Evolutionary conservation across 257 asterid species (phyloP).

Genomic region (Salvia rosmarinus): DNA sequence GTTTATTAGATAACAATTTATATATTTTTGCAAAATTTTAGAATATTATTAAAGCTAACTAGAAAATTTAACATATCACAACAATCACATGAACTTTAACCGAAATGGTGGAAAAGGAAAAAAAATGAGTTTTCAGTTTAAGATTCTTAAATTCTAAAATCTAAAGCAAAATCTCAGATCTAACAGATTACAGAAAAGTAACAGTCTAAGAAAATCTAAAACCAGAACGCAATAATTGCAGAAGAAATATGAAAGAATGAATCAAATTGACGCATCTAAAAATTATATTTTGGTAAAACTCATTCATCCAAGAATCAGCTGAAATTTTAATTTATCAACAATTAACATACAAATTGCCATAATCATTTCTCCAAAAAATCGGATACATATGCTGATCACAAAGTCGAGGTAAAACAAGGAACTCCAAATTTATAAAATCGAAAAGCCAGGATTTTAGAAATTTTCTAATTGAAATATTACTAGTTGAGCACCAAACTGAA

Average conservation of each 20-base stretch:
- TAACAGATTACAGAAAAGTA: constrained; percentile 18
- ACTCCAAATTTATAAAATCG: background rate
- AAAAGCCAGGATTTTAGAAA: background rate
- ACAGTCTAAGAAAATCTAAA: constrained; percentile 4
- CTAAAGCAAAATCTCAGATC: constrained; percentile 38
- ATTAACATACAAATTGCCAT: background rate
- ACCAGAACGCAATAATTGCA: constrained; percentile 27
- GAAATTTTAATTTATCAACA: too few relatives aligned
- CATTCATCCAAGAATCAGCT: constrained; percentile 18
- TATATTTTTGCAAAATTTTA: background rate
- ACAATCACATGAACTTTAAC: constrained; percentile 37
- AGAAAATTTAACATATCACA: constrained; percentile 27
- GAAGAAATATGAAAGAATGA: constrained; percentile 15
- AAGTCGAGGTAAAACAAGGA: background rate
- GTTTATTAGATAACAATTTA: background rate
- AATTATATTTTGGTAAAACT: background rate
- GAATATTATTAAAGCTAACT: background rate
- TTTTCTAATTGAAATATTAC: background rate
- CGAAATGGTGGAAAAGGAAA: constrained; percentile 7
- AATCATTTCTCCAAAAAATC: background rate
- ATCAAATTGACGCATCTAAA: constrained; percentile 34
- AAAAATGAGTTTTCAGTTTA: constrained; percentile 20
- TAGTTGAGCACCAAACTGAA: constrained; percentile 23
- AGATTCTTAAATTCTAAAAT: constrained; percentile 16
- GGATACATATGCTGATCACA: constrained; percentile 16